Evolutionary conservation across 164 flowering plant species (phyloP), one percentile per base, ranked within the genome.

Genomic region (Dillenia turbinata): DNA sequence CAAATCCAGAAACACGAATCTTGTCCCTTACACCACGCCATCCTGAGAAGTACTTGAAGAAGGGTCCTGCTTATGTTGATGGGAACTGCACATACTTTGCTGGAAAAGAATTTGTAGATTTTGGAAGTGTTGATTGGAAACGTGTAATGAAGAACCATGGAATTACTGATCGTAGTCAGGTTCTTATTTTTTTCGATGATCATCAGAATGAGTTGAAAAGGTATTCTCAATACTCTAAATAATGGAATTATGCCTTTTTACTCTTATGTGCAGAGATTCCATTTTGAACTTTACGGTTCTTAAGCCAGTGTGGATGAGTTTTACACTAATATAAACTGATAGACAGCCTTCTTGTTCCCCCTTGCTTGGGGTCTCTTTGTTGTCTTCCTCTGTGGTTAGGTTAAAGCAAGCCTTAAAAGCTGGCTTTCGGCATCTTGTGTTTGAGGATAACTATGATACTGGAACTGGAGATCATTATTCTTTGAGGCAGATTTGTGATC

Each of bases 401-500:
- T 49, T 95, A 66, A 86, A 89, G 78, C 96, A 95, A 74, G 97
- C 97, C 43, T 60, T 95, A 65, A 86, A 87, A 66, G 94, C 96
- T 71, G 97, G 97, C 15, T 92, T 95, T 69, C 75, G 55, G 44
- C 93, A 95, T 81, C 87, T 95, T 66, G 78, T 95, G 57, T 95
- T 95, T 75, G 99, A 95, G 80, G 99, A 91, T 71, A 95, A 95
- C 76, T 92, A 95, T 70, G 97, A 95, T 70, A 92, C 99, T 26
- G 99, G 99, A 62, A 91, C 94, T 54, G 99, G 99, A 49, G 97
- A 92, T 62, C 97, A 91, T 73, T 95, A 95, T 74, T 95, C 99
- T 11, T 71, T 95, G 68, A 83, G 99, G 75, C 99, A 95, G 72
- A 91, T 92, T 40, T 95, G 99, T 68, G 99, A 95, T 69, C 99